Conservation (phyloP, 805 yeast species). For the Brettanomyces naardenensis region DNA sequence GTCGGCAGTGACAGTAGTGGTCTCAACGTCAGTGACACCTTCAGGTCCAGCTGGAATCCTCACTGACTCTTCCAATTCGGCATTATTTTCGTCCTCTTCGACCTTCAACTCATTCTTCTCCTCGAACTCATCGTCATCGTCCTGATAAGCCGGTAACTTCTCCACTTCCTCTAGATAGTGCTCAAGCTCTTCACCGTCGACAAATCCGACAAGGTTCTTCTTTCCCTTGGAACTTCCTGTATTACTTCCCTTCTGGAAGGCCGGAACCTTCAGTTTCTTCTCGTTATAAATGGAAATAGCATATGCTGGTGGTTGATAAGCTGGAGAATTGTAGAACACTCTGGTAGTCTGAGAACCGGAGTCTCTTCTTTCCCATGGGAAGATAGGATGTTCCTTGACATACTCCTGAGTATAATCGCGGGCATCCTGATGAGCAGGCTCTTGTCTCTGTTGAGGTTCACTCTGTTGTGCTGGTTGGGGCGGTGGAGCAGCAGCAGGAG, state of each 20-base stretch:
- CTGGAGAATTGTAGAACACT: conserved; percentile 12
- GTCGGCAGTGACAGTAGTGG: background rate
- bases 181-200: conserved; percentile 15
- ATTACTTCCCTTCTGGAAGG: background rate
- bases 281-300: conserved; percentile 8
- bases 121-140: conserved; percentile 7
- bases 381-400: conserved; percentile 23
- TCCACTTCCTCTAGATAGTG: conserved; percentile 12
- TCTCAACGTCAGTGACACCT: background rate
- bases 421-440: background rate
- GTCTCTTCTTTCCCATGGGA: conserved; percentile 28
- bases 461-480: background rate
- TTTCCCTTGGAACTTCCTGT: background rate
- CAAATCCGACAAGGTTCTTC: conserved; percentile 12
- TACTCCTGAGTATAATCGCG: conserved; percentile 13
- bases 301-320: conserved; percentile 11
- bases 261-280: conserved; percentile 2
- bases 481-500: background rate
- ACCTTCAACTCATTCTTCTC: conserved; percentile 1
- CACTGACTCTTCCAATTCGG: background rate
- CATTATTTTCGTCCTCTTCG: conserved; percentile 3
- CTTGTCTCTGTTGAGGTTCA: background rate
- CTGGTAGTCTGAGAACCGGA: conserved; percentile 9
- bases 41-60: background rate
- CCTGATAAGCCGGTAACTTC: conserved; percentile 5